Evolutionary conservation across 495 filamentous ascomycete species (phyloP), one percentile per base, ranked within the genome.

Genomic region (Emericellopsis terricola): DNA sequence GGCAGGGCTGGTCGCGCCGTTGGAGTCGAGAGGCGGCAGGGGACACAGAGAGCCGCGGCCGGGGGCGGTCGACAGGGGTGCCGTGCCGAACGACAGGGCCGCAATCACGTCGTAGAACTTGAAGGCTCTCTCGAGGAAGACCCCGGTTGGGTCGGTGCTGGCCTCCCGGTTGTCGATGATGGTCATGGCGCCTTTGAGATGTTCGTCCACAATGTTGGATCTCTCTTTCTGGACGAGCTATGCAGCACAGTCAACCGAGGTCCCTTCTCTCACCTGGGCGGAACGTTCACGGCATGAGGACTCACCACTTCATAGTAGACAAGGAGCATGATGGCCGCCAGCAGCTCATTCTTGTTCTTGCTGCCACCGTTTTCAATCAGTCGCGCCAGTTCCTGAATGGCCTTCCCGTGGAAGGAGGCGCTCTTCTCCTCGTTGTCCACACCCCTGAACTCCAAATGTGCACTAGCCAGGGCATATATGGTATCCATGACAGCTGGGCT

Each of bases 71-170:
- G 63, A 65, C 31, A 71, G 54, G 3, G 71, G 69, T 6, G 68
- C 48, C 6, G 68, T 67, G 37, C 69, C 70, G 28, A 72, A 59
- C n/a, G 71, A 76, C 28, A 76, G 51, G 5, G 71, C 71, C 7
- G 69, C 60, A 14, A 73, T 71, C 11, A 76, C 71, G 43, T 76
- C 71, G 50, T 74, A 76, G 41, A 73, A 76, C 4, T 69, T 60
- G 37, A 76, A 76, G 2, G 69, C 69, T 10, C 68, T 58, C 49
- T 73, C 69, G 8, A 76, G 45, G 38, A 74, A 76, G 14, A 57
- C 44, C 37, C 59, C 58, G 0, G 68, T 68, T 4, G 68, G 55
- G 26, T 62, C 62, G 2, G 57, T 49, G 19, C 60, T 55, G 29
- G 55, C 56, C 29, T 57, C 49, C 10, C 54, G 53, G 9, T 60